phyloP scores from a whole-genome alignment of 2,329 filamentous ascomycete genomes.

The Pseudocercospora cruenta region DNA sequence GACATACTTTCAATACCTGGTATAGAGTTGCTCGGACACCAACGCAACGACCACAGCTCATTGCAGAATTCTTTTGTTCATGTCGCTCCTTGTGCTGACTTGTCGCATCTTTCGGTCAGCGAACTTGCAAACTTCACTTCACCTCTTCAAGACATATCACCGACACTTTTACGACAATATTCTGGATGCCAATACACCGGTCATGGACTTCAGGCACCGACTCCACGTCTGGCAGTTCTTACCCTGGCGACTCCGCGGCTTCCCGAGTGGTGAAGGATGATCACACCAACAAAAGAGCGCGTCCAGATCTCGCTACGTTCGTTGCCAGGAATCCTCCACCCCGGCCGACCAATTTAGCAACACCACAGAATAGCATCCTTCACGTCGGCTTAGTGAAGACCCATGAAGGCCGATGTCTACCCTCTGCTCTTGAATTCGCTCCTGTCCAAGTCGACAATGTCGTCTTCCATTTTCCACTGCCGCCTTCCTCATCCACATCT shows the following conservation, averaged over 20 bases:
- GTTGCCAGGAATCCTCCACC: constrained; percentile 1
- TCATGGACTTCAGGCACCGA: constrained; percentile 3
- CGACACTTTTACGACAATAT: background rate
- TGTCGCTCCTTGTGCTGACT: background rate
- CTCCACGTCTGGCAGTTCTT: constrained; percentile 6
- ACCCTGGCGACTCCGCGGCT: constrained; percentile 4
- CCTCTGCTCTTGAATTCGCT: constrained; percentile 13
- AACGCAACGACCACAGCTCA: background rate
- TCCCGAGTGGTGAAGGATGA: constrained; percentile 4
- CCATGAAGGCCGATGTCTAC: constrained; percentile 16
- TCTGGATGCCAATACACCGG: constrained; percentile 4
- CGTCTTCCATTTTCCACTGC: constrained; percentile 18
- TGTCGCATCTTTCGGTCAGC: background rate
- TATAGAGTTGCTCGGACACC: constrained; percentile 6
- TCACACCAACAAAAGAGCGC: constrained; percentile 5
- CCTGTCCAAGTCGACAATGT: constrained; percentile 18
- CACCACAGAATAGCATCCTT: constrained; percentile 8
- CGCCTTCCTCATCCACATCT: constrained; percentile 1
- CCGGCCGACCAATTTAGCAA: constrained; percentile 7
- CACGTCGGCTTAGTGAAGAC: constrained; percentile 19
- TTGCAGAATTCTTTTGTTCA: background rate
- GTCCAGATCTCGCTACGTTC: constrained; percentile 4
- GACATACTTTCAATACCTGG: constrained; percentile 5
- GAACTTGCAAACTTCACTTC: background rate
- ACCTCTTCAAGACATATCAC: background rate